Evolutionary conservation across 768 basidiomycete genomes (phyloP), one percentile per base, ranked within the genome.

Genomic region (Amyloporia xantha): DNA sequence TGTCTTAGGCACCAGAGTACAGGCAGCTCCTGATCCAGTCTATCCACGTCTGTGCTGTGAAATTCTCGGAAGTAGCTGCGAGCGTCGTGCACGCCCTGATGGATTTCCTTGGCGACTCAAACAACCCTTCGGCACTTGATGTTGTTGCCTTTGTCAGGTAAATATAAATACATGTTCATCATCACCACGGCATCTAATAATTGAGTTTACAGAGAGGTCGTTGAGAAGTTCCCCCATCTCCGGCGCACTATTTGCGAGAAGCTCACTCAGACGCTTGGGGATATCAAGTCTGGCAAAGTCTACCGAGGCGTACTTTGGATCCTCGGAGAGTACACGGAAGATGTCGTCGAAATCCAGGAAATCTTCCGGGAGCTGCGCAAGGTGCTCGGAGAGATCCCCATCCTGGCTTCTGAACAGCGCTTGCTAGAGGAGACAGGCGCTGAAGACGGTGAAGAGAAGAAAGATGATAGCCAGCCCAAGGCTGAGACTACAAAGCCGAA

Each of bases 281-380:
- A 91, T 53, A 91, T 97, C 70, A 93, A 93, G 66, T 93, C 90
- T 1, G 93, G 93, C 48, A 98, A 97, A 66, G 94, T 98, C 20
- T 97, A 89, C 75, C 84, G 93, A 4, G 96, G 95, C 5, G 79
- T 97, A 15, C 77, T 98, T 41, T 98, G 96, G 95, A 96, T 98
- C 55, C 75, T 97, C n/a, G 95, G 96, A 54, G 95, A 98, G 69
- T 99, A 98, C 58, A 84, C 89, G 33, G 80, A 84, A 54, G 68
- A 72, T 4, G 68, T 76, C 42, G 49, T 66, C 47, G 89, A 89
- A 50, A 89, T 97, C 52, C 74, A 82, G 51, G 73, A 67, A 39
- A 76, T 83, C 1, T 82, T 96, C 76, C 71, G 72, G 41, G 88
- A 91, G 64, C 74, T 97, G 38, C 74, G 93, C 48, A 82, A 84